These are phyloP conservation scores for Candida argentea DNA, from an alignment of 805 yeast species.

Conservation along the genomic window DNA sequence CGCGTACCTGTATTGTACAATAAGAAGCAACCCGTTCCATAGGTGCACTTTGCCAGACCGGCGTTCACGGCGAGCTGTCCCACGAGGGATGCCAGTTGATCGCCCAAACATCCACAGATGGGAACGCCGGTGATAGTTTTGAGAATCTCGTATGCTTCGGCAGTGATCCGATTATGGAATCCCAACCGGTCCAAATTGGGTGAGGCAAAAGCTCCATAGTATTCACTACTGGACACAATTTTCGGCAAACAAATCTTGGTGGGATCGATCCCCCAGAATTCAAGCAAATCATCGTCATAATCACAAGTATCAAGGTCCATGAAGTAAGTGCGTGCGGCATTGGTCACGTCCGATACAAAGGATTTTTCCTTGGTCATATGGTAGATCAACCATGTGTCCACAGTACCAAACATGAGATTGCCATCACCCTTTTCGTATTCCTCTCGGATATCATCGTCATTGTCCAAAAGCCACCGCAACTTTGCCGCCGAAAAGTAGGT, in stretches of 20 bases:
- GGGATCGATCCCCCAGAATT: conserved; percentile 72
- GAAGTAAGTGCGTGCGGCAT: conserved; percentile 85
- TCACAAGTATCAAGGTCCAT: conserved; percentile 70
- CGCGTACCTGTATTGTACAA: conserved; percentile 76
- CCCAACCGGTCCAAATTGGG: conserved; percentile 49
- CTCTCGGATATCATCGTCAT: conserved; percentile 53
- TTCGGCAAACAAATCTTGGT: conserved; percentile 59
- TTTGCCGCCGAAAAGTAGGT: conserved; percentile 90
- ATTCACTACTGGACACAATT: conserved; percentile 68
- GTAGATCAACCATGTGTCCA: conserved; percentile 89
- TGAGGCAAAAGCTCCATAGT: conserved; percentile 60
- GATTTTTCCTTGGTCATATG: conserved; percentile 63
- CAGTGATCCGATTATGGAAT: conserved; percentile 40
- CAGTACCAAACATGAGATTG: conserved; percentile 81
- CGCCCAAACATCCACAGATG: conserved; percentile 85
- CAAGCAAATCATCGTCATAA: conserved; percentile 67
- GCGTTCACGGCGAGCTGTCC: conserved; percentile 81
- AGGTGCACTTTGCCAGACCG: conserved; percentile 90
- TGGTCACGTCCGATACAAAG: conserved; percentile 79
- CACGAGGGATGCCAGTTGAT: conserved; percentile 86
- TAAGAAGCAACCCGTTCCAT: conserved; percentile 92
- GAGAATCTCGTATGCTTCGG: conserved; percentile 41
- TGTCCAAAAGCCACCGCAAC: conserved; percentile 80
- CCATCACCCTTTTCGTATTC: conserved; percentile 65
- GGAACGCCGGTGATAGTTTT: conserved; percentile 52